Percentiles rank a stretch among this genome's conserved stretches.
phyloP scores from a whole-genome alignment of 2,329 filamentous ascomycete genomes.

The Chrysoporthe puriensis region DNA sequence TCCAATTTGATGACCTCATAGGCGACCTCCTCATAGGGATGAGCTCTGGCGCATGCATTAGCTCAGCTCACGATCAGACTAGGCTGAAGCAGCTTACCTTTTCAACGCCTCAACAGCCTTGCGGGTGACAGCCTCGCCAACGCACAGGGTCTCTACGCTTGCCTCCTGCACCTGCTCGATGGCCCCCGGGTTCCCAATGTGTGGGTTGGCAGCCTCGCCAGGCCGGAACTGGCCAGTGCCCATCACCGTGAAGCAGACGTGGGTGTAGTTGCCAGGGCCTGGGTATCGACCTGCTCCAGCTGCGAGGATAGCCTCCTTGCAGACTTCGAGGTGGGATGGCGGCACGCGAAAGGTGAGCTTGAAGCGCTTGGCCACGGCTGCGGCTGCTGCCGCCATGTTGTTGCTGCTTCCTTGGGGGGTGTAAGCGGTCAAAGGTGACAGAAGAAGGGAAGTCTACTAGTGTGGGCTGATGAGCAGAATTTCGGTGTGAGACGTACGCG shows the following conservation, averaged over 20 bases:
- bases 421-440: neutral
- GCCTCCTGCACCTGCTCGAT: conserved; percentile 65
- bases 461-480: no score
- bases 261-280: conserved; percentile 49
- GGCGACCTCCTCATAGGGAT: conserved; percentile 57
- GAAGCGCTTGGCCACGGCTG: conserved; percentile 25
- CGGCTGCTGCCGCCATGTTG: neutral
- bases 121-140: conserved; percentile 60
- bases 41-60: conserved; percentile 42
- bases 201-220: conserved; percentile 62
- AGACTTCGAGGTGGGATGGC: conserved; percentile 46
- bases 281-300: conserved; percentile 60
- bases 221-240: conserved; percentile 71
- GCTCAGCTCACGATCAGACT: conserved; percentile 28
- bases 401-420: neutral
- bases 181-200: conserved; percentile 61
- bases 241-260: conserved; percentile 54
- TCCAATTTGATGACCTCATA: conserved; percentile 55
- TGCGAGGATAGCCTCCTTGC: conserved; percentile 60
- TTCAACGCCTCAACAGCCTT: conserved; percentile 70
- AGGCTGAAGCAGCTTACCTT: conserved; percentile 29
- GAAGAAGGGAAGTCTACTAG: neutral
- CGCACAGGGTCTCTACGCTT: conserved; percentile 65
- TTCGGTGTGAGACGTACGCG: no score
- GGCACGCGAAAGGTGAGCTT: conserved; percentile 57